Evolutionary conservation across 2,329 filamentous ascomycete genomes (phyloP).

Genomic region (Orbilia oligospora): DNA sequence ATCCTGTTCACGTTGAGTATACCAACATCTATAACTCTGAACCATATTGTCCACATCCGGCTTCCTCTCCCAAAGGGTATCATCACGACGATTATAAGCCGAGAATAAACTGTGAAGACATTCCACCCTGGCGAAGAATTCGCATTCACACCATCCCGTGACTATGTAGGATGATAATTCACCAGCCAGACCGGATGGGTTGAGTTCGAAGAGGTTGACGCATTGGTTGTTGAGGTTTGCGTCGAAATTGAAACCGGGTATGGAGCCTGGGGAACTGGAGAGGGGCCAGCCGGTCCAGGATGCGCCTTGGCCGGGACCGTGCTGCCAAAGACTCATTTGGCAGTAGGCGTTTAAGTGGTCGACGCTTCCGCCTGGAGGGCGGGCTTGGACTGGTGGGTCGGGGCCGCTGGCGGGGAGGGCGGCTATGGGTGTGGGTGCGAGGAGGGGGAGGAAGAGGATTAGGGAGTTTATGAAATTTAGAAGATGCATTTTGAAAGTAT

Average conservation of each 20-base stretch:
- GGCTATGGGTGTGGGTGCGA: background rate
- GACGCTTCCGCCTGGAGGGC: background rate
- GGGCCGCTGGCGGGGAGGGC: background rate
- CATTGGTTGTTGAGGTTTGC: constrained; percentile 23
- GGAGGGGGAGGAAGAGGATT: background rate
- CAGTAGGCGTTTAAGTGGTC: background rate
- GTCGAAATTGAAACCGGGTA: constrained; percentile 13
- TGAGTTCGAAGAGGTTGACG: constrained; percentile 26
- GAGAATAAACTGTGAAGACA: background rate
- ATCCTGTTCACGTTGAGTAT: background rate
- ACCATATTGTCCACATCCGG: constrained; percentile 4
- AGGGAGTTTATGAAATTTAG: background rate
- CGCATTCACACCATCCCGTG: constrained; percentile 35
- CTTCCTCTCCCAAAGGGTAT: constrained; percentile 11
- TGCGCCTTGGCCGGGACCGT: background rate
- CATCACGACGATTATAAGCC: constrained; percentile 20
- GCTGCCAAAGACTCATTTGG: constrained; percentile 18
- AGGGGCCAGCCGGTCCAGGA: constrained; percentile 22
- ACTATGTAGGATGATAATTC: constrained; percentile 21
- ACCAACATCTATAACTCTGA: constrained; percentile 34
- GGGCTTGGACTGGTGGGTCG: constrained; percentile 1
- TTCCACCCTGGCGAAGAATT: constrained; percentile 12
- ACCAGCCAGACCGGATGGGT: background rate
- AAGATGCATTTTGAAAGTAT: background rate
- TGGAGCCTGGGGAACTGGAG: background rate